Conservation (phyloP, 192 early-diverging fungal species). For the Coemansia aciculifera region DNA sequence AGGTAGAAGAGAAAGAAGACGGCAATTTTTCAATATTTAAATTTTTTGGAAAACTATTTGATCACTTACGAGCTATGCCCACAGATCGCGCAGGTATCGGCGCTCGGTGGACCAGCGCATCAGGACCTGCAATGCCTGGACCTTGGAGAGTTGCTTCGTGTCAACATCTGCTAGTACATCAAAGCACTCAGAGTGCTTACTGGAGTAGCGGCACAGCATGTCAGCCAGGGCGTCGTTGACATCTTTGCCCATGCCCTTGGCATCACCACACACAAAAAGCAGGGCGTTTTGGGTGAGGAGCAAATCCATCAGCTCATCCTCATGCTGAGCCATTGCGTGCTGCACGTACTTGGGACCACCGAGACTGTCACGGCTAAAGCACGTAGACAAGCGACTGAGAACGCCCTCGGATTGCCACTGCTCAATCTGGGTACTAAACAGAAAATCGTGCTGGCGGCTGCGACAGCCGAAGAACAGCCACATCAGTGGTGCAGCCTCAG, state of each 20-base stretch:
- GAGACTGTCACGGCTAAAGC: slow-evolving; percentile 63
- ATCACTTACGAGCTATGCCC: slow-evolving; percentile 24
- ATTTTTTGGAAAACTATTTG: not conserved
- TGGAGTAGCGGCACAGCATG: slow-evolving; percentile 54
- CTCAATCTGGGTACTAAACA: slow-evolving; percentile 69
- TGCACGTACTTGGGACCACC: slow-evolving; percentile 75
- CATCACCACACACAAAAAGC: slow-evolving; percentile 83
- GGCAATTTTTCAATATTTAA: not conserved
- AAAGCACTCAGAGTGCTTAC: slow-evolving; percentile 42
- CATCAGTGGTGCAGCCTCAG: slow-evolving; percentile 5
- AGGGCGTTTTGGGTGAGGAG: slow-evolving; percentile 62
- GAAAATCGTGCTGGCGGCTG: slow-evolving; percentile 62
- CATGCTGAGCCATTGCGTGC: slow-evolving; percentile 64
- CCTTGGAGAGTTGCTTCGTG: not conserved
- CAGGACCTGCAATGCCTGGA: slow-evolving; percentile 54
- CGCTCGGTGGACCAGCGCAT: slow-evolving; percentile 55
- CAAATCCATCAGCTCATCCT: slow-evolving; percentile 59
- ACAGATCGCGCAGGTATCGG: slow-evolving; percentile 52
- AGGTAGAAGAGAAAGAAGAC: not conserved
- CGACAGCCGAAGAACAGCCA: slow-evolving; percentile 87
- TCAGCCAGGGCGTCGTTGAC: slow-evolving; percentile 77
- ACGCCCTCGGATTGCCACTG: slow-evolving; percentile 47
- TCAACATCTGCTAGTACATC: not conserved
- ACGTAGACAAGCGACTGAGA: slow-evolving; percentile 61
- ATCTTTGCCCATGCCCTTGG: slow-evolving; percentile 85